Evolutionary conservation across 129 eudicot genomes (phyloP).

Genomic region (Chrysanthemum lavandulifolium): DNA sequence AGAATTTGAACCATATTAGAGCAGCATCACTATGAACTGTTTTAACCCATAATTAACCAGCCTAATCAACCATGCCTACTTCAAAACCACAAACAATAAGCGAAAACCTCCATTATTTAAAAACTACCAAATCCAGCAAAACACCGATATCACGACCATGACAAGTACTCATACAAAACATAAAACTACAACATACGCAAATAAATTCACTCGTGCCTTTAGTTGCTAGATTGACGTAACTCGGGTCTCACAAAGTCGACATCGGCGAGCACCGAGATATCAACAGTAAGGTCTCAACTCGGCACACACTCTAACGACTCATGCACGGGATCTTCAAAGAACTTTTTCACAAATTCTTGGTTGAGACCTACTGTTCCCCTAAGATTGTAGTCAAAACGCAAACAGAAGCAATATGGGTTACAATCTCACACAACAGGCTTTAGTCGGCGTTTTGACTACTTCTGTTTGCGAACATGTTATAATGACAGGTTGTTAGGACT

Average conservation of each 20-base stretch:
- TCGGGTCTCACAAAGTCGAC: conserved; percentile 95
- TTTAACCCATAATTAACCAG: not conserved
- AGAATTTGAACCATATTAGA: too few species aligned
- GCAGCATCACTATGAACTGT: too few species aligned
- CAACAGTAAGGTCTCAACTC: conserved; percentile 90
- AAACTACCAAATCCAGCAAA: conserved; percentile 15
- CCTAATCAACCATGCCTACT: not conserved
- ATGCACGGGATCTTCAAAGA: conserved; percentile 78
- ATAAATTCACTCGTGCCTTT: not conserved
- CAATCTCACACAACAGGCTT: too few species aligned
- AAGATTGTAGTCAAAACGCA: conserved; percentile 82
- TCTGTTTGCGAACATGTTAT: too few species aligned
- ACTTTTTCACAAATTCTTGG: conserved; percentile 69
- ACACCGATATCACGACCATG: conserved; percentile 1
- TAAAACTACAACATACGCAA: not conserved
- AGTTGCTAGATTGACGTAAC: conserved; percentile 59
- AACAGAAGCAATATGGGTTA: too few species aligned
- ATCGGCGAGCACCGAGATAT: conserved; percentile 81
- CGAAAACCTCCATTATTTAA: conserved; percentile 16
- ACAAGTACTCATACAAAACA: conserved; percentile 11
- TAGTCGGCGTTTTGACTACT: too few species aligned
- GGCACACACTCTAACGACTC: conserved; percentile 84
- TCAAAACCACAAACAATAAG: not conserved
- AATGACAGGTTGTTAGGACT: too few species aligned
- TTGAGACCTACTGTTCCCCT: too few species aligned